These are phyloP conservation scores for Cadophora gregata DNA, from an alignment of 2,329 filamentous ascomycete species.

Conservation along the genomic window DNA sequence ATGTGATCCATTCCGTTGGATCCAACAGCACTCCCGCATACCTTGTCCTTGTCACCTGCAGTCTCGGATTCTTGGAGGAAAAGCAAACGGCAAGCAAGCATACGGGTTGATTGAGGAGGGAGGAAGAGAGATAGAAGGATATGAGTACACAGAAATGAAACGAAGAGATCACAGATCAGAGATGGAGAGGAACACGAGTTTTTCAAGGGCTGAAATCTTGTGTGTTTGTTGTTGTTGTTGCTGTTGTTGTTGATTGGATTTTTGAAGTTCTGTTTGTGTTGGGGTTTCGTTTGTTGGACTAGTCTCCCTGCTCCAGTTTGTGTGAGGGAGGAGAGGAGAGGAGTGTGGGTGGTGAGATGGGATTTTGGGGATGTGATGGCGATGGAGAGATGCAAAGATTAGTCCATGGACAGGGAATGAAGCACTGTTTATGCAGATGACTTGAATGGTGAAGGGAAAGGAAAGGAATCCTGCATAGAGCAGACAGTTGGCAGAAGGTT, in stretches of 20 bases:
- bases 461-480: neutral
- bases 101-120: neutral
- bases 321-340: too few species aligned
- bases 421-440: too few species aligned
- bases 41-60: neutral
- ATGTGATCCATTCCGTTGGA: neutral
- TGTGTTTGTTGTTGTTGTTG: constrained; percentile 29
- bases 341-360: neutral
- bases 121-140: neutral
- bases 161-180: constrained; percentile 3
- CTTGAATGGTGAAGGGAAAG: neutral
- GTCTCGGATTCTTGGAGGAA: neutral
- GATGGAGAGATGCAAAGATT: too few species aligned
- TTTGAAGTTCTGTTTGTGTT: neutral
- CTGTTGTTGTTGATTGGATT: neutral
- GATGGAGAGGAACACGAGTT: constrained; percentile 36
- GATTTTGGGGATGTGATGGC: too few species aligned
- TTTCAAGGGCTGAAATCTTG: constrained; percentile 44
- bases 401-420: too few species aligned
- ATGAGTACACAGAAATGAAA: constrained; percentile 13
- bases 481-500: neutral
- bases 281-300: neutral
- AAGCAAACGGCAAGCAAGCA: neutral
- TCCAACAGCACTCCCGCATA: neutral
- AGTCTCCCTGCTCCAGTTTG: neutral